Base-by-base conservation (phyloP, 2,329 filamentous ascomycete genomes). In the Bipolaris victoriae region DNA sequence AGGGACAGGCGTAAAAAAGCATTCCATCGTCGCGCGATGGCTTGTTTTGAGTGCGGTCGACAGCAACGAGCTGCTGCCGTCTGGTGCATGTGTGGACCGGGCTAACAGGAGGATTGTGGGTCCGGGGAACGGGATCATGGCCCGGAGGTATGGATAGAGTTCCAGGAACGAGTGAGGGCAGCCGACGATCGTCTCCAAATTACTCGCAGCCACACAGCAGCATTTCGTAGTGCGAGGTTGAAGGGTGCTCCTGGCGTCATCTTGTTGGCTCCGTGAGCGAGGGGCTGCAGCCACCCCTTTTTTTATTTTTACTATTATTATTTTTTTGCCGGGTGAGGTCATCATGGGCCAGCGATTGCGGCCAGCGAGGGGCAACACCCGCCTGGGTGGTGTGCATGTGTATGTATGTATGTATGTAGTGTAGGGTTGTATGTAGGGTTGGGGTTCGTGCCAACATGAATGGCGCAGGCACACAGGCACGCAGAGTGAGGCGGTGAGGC, bases 111-210 rank as follows among this genome's bases (percentile, higher is more conserved):
- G 48, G 35, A 55, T 53, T 53, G 70, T 71, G 72, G 73, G 70
- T 73, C 73, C 72, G 74, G 74, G 74, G 73, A 74, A 67, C 66
- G 50, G 65, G 67, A 68, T 68, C 66, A 64, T 64, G 61, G 66
- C 64, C 70, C 74, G 73, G 58, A 69, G 59, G 65, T 66, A 62
- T 69, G 73, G 70, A 66, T 68, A 52, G 54, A 63, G 58, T 68
- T 59, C 65, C 71, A 76, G 71, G 73, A 76, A 74, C 72, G 64
- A 71, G 67, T 62, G 61, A 63, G 61, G 49, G 60, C 57, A 61
- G 61, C 55, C 63, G 67, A 63, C 68, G 71, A 74, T 74, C 71
- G 63, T 57, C 57, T 64, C 52, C 60, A 66, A 67, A 68, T 72
- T 73, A 65, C 65, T 70, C 63, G 65, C 57, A 55, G 61, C 55